Conservation (phyloP, 1,284 basidiomycete genomes). For the Veloboletus limbatus region DNA sequence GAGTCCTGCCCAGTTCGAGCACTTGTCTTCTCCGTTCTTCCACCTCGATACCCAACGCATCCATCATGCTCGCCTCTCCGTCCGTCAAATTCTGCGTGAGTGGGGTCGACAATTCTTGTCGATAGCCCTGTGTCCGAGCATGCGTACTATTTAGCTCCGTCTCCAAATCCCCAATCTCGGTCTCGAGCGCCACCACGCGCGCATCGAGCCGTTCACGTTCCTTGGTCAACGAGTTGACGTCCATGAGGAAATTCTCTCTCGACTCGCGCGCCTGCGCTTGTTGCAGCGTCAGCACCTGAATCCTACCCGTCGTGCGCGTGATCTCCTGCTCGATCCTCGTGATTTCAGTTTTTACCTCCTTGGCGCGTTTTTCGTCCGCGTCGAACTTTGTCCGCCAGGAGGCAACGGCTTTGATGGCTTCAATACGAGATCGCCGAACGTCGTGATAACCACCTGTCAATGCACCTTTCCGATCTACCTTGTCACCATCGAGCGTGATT, state of each 20-base stretch:
- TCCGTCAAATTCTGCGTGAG: constrained; percentile 72
- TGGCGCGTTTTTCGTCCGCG: constrained; percentile 59
- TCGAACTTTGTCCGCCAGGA: constrained; percentile 77
- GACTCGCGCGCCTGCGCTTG: constrained; percentile 70
- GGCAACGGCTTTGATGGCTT: constrained; percentile 78
- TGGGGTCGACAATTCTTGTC: constrained; percentile 73
- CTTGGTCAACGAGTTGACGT: constrained; percentile 58
- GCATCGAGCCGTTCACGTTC: constrained; percentile 73
- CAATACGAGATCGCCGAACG: constrained; percentile 84
- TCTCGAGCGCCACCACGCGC: constrained; percentile 66
- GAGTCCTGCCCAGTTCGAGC: constrained; percentile 64
- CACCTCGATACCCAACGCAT: constrained; percentile 70
- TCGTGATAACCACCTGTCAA: constrained; percentile 97
- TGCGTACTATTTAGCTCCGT: constrained; percentile 62
- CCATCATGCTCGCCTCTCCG: constrained; percentile 72
- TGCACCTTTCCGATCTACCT: constrained; percentile 94
- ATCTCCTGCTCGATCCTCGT: constrained; percentile 84
- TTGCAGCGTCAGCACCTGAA: constrained; percentile 70
- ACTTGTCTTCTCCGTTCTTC: constrained; percentile 73
- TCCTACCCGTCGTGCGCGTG: constrained; percentile 70
- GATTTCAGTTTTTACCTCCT: constrained; percentile 75
- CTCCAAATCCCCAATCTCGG: constrained; percentile 67
- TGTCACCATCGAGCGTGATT: constrained; percentile 97
- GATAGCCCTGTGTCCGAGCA: constrained; percentile 62
- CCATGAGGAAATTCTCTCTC: constrained; percentile 65